These are phyloP conservation scores for Pythium phragmiticola DNA, from an alignment of 352 stramenopile genomes.

Conservation along the genomic window DNA sequence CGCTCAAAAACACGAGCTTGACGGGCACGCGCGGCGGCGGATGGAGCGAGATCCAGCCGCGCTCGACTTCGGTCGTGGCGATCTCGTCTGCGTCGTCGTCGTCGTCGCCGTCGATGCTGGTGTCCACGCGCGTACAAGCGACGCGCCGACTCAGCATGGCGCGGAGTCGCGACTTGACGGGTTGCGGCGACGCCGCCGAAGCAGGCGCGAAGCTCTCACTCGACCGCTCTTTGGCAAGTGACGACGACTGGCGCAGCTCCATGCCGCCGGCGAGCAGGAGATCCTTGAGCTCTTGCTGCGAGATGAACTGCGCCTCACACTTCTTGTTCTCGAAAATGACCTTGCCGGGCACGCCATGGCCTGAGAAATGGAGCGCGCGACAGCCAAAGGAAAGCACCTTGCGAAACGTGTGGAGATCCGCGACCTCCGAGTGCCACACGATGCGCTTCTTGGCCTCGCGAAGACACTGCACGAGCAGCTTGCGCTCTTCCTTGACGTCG, in stretches of 20 bases:
- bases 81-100: slow-evolving; percentile 22
- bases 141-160: slow-evolving; percentile 19
- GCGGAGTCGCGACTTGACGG: slow-evolving; percentile 17
- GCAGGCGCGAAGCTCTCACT: not conserved
- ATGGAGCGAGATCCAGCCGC: slow-evolving; percentile 40
- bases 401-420: slow-evolving; percentile 77
- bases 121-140: not conserved
- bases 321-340: slow-evolving; percentile 84
- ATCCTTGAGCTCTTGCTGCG: slow-evolving; percentile 74
- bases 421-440: slow-evolving; percentile 77
- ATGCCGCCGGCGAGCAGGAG: slow-evolving; percentile 66
- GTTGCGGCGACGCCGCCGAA: not conserved
- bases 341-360: slow-evolving; percentile 69
- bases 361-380: slow-evolving; percentile 76
- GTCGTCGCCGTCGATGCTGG: not conserved
- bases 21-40: slow-evolving; percentile 46
- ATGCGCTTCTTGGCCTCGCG: slow-evolving; percentile 63
- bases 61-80: slow-evolving; percentile 46
- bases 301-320: slow-evolving; percentile 81
- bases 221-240: not conserved
- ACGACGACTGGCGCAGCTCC: slow-evolving; percentile 26
- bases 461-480: slow-evolving; percentile 70
- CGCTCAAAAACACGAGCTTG: slow-evolving; percentile 88
- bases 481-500: slow-evolving; percentile 76
- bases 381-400: slow-evolving; percentile 80